Percentiles rank a stretch among this genome's conserved stretches.
phyloP scores from a whole-genome alignment of 1,139 yeast species.

The Protomyces gravidus region DNA sequence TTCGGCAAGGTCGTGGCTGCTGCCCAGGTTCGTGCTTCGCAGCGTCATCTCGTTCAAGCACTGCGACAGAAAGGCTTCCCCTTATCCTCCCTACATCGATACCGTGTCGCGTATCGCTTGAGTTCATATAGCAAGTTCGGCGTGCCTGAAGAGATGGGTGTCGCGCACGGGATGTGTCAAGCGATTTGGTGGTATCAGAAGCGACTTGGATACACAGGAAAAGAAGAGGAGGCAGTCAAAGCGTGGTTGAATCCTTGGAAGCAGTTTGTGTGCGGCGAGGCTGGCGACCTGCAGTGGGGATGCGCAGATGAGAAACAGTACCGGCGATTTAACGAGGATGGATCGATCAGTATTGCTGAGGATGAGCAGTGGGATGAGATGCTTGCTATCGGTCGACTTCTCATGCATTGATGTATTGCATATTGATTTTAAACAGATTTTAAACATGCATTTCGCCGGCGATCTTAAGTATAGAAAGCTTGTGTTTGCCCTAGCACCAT shows the following conservation, averaged over 20 bases:
- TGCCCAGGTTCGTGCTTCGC: constrained; percentile 45
- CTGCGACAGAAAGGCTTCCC: constrained; percentile 39
- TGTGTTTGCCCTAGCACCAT: no score
- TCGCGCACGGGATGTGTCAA: constrained; percentile 41
- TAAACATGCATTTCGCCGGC: no score
- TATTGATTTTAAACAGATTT: no score
- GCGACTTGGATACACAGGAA: constrained; percentile 37
- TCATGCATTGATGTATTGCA: constrained; percentile 19
- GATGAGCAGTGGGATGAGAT: constrained; percentile 41
- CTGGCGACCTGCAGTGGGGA: constrained; percentile 37
- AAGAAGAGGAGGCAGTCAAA: constrained; percentile 38
- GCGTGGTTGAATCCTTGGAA: constrained; percentile 25
- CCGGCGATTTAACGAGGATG: constrained; percentile 38
- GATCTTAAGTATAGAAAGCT: no score
- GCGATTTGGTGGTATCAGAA: constrained; percentile 41
- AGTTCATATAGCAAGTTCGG: constrained; percentile 37
- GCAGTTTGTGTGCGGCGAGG: not conserved
- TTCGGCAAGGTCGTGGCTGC: constrained; percentile 45
- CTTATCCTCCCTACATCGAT: constrained; percentile 38
- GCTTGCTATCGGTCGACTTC: not conserved
- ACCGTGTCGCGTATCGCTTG: constrained; percentile 41
- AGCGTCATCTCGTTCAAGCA: constrained; percentile 41
- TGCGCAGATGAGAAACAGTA: constrained; percentile 36
- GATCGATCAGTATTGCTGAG: constrained; percentile 36
- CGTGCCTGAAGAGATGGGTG: constrained; percentile 33